Conservation (phyloP, 441 rosid species). For the Corymbia citriodora region DNA sequence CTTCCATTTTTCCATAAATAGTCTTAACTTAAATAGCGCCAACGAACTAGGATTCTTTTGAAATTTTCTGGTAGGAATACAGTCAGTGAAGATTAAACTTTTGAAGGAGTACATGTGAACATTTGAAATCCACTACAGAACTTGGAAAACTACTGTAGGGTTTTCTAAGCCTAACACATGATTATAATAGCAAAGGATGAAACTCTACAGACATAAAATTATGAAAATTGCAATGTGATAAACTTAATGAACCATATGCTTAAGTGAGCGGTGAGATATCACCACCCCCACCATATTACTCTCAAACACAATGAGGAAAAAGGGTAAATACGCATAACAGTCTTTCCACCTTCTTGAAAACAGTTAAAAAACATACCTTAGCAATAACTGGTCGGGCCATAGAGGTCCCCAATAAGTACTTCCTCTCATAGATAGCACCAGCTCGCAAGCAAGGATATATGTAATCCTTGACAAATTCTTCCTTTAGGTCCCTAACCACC, state of each 20-base stretch:
- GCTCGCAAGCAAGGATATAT: conserved; percentile 89
- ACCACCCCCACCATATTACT: neutral
- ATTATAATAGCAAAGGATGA: neutral
- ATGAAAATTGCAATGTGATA: neutral
- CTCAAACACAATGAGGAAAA: neutral
- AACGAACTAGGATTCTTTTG: neutral
- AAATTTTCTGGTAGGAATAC: neutral
- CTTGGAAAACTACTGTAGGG: neutral
- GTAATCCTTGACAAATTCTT: conserved; percentile 86
- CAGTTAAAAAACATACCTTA: conserved; percentile 34
- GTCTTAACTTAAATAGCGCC: neutral
- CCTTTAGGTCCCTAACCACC: conserved; percentile 82
- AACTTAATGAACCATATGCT: neutral
- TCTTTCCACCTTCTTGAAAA: neutral
- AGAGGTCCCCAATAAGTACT: conserved; percentile 92
- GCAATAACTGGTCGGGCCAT: conserved; percentile 99
- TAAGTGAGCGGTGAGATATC: neutral
- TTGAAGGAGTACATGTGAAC: neutral
- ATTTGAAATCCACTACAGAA: neutral
- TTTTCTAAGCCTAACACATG: neutral
- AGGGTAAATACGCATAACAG: neutral
- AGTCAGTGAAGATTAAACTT: neutral
- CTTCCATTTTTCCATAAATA: neutral
- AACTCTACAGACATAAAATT: neutral
- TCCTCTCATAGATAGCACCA: conserved; percentile 89